Evolutionary conservation across 2,329 filamentous ascomycete species (phyloP).

Genomic region (Cladophialophora exuberans): DNA sequence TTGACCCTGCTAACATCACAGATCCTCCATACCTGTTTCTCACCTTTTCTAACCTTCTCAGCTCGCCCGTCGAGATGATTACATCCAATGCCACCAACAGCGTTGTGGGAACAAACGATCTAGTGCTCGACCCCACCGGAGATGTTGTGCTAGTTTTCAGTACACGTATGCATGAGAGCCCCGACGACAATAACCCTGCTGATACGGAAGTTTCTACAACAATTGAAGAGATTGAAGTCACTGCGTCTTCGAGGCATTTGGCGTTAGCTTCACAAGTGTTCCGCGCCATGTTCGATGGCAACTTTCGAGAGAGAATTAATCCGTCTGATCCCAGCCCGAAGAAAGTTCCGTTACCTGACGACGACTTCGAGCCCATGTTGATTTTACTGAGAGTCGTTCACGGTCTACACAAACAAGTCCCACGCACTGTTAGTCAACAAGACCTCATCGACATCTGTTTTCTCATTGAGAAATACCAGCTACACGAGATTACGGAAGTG

Average conservation of each 20-base stretch:
- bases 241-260: conserved; percentile 4
- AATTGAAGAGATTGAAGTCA: neutral
- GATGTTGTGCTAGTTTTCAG: neutral
- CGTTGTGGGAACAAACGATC: no score
- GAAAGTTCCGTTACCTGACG: conserved; percentile 1
- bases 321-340: neutral
- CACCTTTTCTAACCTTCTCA: no score
- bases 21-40: no score
- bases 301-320: conserved; percentile 1
- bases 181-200: no score
- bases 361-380: conserved; percentile 7
- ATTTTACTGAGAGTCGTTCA: conserved; percentile 4
- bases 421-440: neutral
- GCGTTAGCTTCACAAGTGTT: conserved; percentile 10
- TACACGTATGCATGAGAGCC: no score
- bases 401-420: neutral
- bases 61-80: no score
- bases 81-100: no score
- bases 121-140: no score
- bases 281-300: conserved; percentile 5
- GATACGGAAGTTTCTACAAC: no score
- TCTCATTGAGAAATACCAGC: conserved; percentile 12
- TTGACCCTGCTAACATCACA: no score
- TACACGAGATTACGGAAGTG: conserved; percentile 4
- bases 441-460: neutral